Evolutionary conservation across 805 yeast genomes (phyloP).

Genomic region (Yarrowia bubula): DNA sequence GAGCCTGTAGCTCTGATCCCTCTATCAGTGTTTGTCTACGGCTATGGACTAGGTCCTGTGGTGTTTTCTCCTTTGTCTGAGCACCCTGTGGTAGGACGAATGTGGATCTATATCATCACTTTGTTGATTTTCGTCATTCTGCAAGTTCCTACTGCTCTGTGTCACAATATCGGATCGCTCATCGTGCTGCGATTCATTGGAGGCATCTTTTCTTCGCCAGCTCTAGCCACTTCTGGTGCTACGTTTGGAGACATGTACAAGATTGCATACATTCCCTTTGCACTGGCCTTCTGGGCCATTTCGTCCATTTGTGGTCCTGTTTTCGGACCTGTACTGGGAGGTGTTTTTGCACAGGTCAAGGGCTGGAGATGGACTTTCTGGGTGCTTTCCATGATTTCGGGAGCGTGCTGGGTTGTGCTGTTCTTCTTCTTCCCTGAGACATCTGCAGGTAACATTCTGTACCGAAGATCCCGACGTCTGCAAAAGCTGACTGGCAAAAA

Average conservation of each 20-base stretch:
- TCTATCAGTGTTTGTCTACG: conserved; percentile 51
- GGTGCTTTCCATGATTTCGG: conserved; percentile 41
- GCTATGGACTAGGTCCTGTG: conserved; percentile 57
- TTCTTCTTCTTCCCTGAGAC: conserved; percentile 54
- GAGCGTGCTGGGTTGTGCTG: conserved; percentile 40
- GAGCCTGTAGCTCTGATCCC: conserved; percentile 49
- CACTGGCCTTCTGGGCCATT: conserved; percentile 52
- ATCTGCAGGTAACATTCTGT: conserved; percentile 45
- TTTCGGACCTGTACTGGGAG: conserved; percentile 56
- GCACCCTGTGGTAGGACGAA: conserved; percentile 52
- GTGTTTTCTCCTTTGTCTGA: conserved; percentile 55
- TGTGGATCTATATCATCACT: conserved; percentile 48
- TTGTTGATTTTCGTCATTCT: conserved; percentile 48
- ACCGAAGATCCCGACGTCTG: conserved; percentile 50
- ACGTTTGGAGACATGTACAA: conserved; percentile 50
- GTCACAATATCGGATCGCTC: conserved; percentile 50
- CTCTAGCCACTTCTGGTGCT: conserved; percentile 80
- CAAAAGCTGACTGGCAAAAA: conserved; percentile 49
- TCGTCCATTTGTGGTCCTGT: conserved; percentile 55
- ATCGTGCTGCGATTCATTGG: conserved; percentile 59
- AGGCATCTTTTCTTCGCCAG: conserved; percentile 78
- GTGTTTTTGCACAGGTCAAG: conserved; percentile 48
- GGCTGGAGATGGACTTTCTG: conserved; percentile 58
- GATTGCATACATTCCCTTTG: conserved; percentile 46
- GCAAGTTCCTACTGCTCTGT: conserved; percentile 55